A percentile compares a stretch with the other conserved stretches of the same genome.
phyloP scores from a whole-genome alignment of 176 grass and related monocot species.

The Hordeum vulgare region DNA sequence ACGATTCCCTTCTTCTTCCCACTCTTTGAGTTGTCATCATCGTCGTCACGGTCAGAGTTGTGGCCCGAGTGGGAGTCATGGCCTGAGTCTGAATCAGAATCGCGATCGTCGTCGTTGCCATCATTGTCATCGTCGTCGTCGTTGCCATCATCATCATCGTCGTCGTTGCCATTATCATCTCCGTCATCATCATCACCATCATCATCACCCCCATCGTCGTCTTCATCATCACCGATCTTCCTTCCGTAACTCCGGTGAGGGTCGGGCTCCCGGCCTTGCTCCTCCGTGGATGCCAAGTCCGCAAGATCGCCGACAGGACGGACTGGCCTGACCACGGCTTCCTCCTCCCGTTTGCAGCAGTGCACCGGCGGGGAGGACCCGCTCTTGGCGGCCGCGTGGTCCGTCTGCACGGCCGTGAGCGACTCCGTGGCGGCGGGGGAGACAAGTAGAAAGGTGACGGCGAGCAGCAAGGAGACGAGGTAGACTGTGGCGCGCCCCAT shows the following conservation, averaged over 20 bases:
- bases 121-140: background rate
- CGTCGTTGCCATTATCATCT: background rate
- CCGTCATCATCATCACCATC: background rate
- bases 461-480: background rate
- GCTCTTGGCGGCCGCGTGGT: too few relatives aligned
- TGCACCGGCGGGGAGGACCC: background rate
- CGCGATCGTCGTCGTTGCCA: background rate
- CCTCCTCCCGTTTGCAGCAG: background rate
- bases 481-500: background rate
- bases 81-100: background rate
- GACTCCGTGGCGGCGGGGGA: background rate
- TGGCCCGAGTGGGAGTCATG: background rate
- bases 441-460: background rate
- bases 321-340: background rate
- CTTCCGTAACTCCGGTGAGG: background rate
- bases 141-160: background rate
- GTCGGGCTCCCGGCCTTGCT: background rate
- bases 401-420: background rate
- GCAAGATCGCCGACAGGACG: background rate
- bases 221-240: background rate
- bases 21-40: background rate
- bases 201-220: fast-evolving
- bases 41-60: background rate
- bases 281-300: background rate
- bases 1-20: background rate